A percentile compares a stretch with the other conserved stretches of the same genome.
Evolutionary conservation across 768 basidiomycete genomes (phyloP).

Genomic region (Leccinum sublutescens): DNA sequence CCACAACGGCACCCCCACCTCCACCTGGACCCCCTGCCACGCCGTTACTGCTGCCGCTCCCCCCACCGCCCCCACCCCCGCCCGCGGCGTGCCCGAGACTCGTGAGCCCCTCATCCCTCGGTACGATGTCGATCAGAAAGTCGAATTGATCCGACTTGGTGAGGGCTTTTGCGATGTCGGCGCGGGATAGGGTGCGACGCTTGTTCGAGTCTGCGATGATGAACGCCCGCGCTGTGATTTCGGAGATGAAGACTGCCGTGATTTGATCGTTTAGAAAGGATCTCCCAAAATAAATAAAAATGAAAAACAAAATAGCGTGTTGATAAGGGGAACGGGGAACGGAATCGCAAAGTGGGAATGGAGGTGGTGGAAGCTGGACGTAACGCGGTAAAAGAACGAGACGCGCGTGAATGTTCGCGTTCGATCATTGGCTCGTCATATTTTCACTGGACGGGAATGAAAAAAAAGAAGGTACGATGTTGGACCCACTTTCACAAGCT

Average conservation of each 20-base stretch:
- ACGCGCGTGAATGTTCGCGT: conserved; percentile 6
- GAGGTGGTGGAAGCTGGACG: neutral
- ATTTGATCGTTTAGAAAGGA: neutral
- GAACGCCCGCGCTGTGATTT: conserved; percentile 95
- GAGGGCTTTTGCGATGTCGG: conserved; percentile 91
- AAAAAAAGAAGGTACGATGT: conserved; percentile 13
- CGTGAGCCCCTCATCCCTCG: conserved; percentile 63
- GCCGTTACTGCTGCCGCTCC: neutral
- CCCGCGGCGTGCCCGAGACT: conserved; percentile 19
- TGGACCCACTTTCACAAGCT: conserved; percentile 88
- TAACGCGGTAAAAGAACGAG: neutral
- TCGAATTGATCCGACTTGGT: conserved; percentile 95
- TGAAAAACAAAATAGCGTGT: neutral
- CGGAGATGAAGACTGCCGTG: conserved; percentile 85
- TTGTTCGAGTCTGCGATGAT: conserved; percentile 95
- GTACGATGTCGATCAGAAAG: conserved; percentile 95
- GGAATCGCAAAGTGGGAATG: neutral
- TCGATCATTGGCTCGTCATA: neutral
- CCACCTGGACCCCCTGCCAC: neutral
- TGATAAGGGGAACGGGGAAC: neutral
- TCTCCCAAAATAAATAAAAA: neutral
- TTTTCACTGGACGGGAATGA: neutral
- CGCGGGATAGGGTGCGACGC: conserved; percentile 89
- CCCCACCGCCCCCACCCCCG: neutral
- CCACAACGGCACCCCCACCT: neutral